Evolutionary conservation across 2,329 filamentous ascomycete genomes (phyloP).

Genomic region (Xylaria sp.): DNA sequence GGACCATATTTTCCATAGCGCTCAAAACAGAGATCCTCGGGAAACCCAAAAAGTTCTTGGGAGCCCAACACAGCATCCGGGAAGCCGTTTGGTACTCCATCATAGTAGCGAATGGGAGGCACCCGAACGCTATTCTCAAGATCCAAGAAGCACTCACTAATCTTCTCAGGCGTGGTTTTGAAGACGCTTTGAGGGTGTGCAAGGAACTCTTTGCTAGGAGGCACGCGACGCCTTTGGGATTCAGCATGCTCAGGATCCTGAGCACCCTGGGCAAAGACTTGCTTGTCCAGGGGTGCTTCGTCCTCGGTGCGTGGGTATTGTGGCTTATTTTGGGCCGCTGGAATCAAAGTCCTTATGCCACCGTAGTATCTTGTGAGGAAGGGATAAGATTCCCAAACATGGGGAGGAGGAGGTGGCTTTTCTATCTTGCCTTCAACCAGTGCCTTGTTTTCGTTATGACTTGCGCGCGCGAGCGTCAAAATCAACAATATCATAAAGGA

Average conservation of each 20-base stretch:
- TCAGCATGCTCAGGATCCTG: slow-evolving; percentile 43
- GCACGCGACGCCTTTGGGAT: slow-evolving; percentile 48
- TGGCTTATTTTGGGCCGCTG: slow-evolving; percentile 73
- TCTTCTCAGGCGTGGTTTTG: slow-evolving; percentile 57
- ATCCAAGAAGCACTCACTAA: slow-evolving; percentile 84
- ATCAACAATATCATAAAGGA: slow-evolving; percentile 80
- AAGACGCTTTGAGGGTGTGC: slow-evolving; percentile 54
- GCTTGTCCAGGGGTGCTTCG: slow-evolving; percentile 61
- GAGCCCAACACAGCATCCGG: slow-evolving; percentile 89
- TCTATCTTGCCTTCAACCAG: slow-evolving; percentile 64
- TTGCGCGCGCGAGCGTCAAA: slow-evolving; percentile 77
- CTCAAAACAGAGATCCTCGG: slow-evolving; percentile 92
- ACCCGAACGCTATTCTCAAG: slow-evolving; percentile 70
- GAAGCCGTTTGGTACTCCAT: slow-evolving; percentile 84
- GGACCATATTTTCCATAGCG: slow-evolving; percentile 87
- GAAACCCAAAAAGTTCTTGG: slow-evolving; percentile 80
- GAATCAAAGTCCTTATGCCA: slow-evolving; percentile 78
- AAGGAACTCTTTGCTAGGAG: slow-evolving; percentile 65
- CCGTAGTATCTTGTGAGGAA: slow-evolving; percentile 92
- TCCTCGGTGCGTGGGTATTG: slow-evolving; percentile 81
- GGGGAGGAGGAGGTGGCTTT: slow-evolving; percentile 67
- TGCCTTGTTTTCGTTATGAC: slow-evolving; percentile 74
- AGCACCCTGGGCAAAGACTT: slow-evolving; percentile 51
- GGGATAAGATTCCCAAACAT: slow-evolving; percentile 84
- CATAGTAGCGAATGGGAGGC: slow-evolving; percentile 77